Base-by-base conservation (phyloP, 257 asterid species). In the Rhazya stricta region DNA sequence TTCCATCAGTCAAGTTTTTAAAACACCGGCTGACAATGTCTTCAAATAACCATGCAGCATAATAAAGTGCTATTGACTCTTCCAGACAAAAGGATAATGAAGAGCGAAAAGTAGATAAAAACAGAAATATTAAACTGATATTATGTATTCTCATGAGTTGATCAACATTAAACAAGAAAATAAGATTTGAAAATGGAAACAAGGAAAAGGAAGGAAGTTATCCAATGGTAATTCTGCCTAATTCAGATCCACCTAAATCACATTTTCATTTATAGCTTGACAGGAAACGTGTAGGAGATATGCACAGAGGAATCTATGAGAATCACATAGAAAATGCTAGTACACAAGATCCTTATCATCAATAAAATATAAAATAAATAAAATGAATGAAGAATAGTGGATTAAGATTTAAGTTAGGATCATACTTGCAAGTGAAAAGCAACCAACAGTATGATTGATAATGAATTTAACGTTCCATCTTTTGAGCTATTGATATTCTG, bases 391-490 rank as follows among this genome's bases (percentile, higher is more conserved):
- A 9, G 27, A 58, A 27, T 32, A 13, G 15, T 73, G 56, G 42
- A 53, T 37, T 69, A 61, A 77, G 25, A 67, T 58, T 60, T 53
- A 36, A 57, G 48, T 30, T 54, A 43, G 71, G 72, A 65, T 42
- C 53, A 75, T 90, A 91, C 97, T 97, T 94, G 96, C 86, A 91
- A 82, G 85, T 94, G 97, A 78, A 94, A 94, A 74, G 97, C 96
- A 54, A 86, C 96, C 89, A 94, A 81, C 51, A 87, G 90, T 75
- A 94, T 87, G 76, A 94, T 87, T 72, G 96, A 90, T 74, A 94
- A 88, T 70, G 97, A 90, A 79, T 94, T 94, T 87, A 91, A 81
- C 43, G 98, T 94, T 76, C 83, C 85, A 80, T 91, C 93, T 83
- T 84, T 94, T 41, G 97, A 91, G 77, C 97, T 88, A 83, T 94